Evolutionary conservation across 768 basidiomycete genomes (phyloP).

Genomic region (Tylopilus intermedius): DNA sequence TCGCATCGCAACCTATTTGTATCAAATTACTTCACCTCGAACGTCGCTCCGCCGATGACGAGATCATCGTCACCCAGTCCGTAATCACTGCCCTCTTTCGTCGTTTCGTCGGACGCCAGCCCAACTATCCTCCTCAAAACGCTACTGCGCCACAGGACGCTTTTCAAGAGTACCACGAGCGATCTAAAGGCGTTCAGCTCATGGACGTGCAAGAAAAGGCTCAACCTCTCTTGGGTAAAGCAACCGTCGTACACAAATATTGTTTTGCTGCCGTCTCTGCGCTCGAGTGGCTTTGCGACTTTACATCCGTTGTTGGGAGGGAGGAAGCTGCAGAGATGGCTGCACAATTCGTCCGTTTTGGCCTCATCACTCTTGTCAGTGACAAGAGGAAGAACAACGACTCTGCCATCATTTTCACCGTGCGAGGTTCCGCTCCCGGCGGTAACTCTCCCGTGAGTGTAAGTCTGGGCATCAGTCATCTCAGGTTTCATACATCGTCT

Average conservation of each 20-base stretch:
- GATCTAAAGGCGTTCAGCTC: conserved; percentile 67
- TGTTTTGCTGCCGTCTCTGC: conserved; percentile 86
- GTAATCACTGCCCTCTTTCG: conserved; percentile 94
- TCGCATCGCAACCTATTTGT: conserved; percentile 89
- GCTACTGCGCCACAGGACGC: conserved; percentile 48
- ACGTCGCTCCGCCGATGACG: conserved; percentile 86
- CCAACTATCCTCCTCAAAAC: conserved; percentile 64
- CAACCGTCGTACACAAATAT: conserved; percentile 49
- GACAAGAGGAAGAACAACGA: conserved; percentile 90
- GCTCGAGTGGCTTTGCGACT: conserved; percentile 96
- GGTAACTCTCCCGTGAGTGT: conserved; percentile 73
- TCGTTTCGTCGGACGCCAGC: conserved; percentile 84
- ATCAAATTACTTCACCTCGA: conserved; percentile 98
- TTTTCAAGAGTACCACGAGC: conserved; percentile 73
- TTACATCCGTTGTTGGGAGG: conserved; percentile 89
- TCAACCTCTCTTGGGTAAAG: conserved; percentile 46
- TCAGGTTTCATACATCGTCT: conserved; percentile 1
- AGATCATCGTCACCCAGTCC: conserved; percentile 91
- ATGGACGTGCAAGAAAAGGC: conserved; percentile 68
- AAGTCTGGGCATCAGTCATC: conserved; percentile 25
- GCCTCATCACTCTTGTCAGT: conserved; percentile 82
- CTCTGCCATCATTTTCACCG: conserved; percentile 89
- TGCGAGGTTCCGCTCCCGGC: conserved; percentile 72
- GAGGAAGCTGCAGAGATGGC: conserved; percentile 98
- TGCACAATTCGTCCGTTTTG: conserved; percentile 95